These are phyloP conservation scores for Rosa chinensis DNA, from an alignment of 306 rosid species.

Conservation along the genomic window DNA sequence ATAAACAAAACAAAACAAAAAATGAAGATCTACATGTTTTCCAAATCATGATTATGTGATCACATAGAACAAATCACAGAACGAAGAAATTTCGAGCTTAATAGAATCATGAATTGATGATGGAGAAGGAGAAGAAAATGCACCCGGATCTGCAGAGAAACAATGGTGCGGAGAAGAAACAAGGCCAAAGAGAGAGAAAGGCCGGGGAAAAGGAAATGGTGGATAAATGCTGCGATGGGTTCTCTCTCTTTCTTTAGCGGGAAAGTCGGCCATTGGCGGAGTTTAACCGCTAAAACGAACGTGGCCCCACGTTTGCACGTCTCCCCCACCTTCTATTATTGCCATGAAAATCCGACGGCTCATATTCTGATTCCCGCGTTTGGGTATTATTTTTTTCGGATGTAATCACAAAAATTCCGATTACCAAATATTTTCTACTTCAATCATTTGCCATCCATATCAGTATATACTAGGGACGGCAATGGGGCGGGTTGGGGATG, in stretches of 20 bases:
- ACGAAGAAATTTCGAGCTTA: no score
- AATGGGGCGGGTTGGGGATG: no score
- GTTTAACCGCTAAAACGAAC: conserved; percentile 12
- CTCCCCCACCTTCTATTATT: background rate
- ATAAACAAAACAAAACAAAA: background rate
- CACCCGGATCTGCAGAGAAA: background rate
- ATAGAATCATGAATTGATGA: no score
- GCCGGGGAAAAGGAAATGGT: background rate
- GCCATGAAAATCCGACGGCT: background rate
- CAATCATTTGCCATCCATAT: no score
- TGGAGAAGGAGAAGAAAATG: no score
- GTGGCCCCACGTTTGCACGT: conserved; percentile 19
- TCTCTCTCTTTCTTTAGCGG: conserved; percentile 11
- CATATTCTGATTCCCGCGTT: background rate
- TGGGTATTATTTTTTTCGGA: background rate
- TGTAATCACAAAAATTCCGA: background rate
- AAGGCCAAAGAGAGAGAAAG: conserved; percentile 10
- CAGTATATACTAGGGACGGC: no score
- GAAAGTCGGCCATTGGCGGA: conserved; percentile 15
- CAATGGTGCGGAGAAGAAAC: background rate
- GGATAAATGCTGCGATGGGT: background rate
- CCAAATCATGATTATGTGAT: background rate
- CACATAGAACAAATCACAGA: background rate
- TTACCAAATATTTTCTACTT: no score
- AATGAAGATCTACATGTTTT: background rate